A percentile compares a stretch with the other conserved stretches of the same genome.
Conservation (phyloP, 129 eudicot species). For the Ambrosia trifida region DNA sequence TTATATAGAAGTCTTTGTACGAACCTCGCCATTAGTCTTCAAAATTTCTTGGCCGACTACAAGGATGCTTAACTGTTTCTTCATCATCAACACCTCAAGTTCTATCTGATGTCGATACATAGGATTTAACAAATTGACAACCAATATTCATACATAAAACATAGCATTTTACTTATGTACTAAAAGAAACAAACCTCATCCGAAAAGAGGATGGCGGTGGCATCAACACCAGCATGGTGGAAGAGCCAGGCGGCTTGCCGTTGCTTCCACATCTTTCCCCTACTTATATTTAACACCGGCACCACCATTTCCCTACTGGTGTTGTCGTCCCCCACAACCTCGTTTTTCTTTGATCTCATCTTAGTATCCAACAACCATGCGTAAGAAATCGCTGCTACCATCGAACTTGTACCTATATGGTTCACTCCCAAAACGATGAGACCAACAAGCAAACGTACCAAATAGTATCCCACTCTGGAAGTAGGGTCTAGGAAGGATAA, state of each 20-base stretch:
- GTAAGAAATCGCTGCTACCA: constrained; percentile 78
- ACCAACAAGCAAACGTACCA: no score
- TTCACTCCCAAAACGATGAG: constrained; percentile 10
- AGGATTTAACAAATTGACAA: background rate
- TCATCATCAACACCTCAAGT: constrained; percentile 73
- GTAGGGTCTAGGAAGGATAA: no score
- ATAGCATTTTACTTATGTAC: background rate
- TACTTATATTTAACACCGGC: constrained; percentile 73
- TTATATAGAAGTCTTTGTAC: background rate
- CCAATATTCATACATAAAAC: background rate
- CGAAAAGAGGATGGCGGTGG: constrained; percentile 59
- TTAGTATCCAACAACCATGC: constrained; percentile 65
- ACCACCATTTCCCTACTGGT: constrained; percentile 48
- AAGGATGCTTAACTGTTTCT: constrained; percentile 62
- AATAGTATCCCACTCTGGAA: no score
- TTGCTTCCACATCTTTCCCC: constrained; percentile 88
- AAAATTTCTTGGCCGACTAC: constrained; percentile 81
- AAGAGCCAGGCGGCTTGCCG: constrained; percentile 82
- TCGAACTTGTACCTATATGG: constrained; percentile 72
- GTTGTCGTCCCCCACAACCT: constrained; percentile 22
- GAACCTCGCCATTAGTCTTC: constrained; percentile 61
- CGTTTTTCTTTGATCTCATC: constrained; percentile 38
- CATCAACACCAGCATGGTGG: constrained; percentile 73
- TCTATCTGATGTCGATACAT: constrained; percentile 52
- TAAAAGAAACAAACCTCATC: constrained; percentile 56